Evolutionary conservation across 148 eudicot genomes (phyloP).

Genomic region (Camellia granthamiana): DNA sequence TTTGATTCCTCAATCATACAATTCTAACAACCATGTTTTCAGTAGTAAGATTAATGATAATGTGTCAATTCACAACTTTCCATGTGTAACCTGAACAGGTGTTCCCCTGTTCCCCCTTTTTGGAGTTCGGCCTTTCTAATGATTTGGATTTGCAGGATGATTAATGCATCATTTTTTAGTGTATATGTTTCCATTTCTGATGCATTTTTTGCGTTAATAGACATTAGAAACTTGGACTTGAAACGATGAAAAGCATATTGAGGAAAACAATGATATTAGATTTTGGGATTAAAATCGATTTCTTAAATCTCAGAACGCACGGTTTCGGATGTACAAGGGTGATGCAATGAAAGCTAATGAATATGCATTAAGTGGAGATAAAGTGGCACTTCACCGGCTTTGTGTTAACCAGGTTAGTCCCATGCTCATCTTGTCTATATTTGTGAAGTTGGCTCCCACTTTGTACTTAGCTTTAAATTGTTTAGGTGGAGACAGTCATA

Average conservation of each 20-base stretch:
- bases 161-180: background rate
- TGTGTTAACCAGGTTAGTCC: constrained; percentile 63
- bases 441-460: background rate
- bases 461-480: constrained; percentile 8
- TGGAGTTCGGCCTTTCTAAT: background rate
- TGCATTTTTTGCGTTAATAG: too few relatives aligned
- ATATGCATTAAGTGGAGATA: constrained; percentile 48
- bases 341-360: constrained; percentile 46
- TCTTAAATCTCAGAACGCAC: constrained; percentile 48
- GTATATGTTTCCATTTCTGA: background rate
- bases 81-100: background rate
- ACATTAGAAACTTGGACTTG: background rate
- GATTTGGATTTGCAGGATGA: background rate
- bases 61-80: background rate
- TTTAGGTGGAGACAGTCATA: constrained; percentile 71
- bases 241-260: background rate
- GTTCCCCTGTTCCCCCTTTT: background rate
- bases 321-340: constrained; percentile 61
- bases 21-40: too few relatives aligned
- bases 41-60: background rate
- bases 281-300: constrained; percentile 6
- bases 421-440: background rate
- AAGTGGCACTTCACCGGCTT: constrained; percentile 46
- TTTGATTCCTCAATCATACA: too few relatives aligned
- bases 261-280: background rate